These are phyloP conservation scores for Kurtzmaniella quercitrusa DNA, from an alignment of 1,139 yeast genomes.

Conservation along the genomic window DNA sequence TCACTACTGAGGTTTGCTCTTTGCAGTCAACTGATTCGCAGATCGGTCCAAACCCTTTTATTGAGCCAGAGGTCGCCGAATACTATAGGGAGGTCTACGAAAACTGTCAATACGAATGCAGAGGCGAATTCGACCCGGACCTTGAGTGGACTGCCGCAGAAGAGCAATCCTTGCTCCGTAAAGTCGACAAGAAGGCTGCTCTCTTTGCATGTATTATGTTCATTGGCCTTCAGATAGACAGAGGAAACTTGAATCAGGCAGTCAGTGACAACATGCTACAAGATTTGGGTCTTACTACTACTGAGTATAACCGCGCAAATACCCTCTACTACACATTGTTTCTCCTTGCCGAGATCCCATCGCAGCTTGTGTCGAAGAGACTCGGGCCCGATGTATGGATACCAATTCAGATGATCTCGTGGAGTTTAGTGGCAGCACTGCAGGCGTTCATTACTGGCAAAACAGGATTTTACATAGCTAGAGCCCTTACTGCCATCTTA, in stretches of 20 bases:
- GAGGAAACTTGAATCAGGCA: conserved; percentile 49
- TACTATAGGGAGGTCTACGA: conserved; percentile 40
- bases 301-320: conserved; percentile 46
- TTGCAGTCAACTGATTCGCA: conserved; percentile 2
- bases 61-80: conserved; percentile 38
- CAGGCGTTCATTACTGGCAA: conserved; percentile 38
- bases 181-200: conserved; percentile 43
- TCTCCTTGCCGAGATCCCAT: conserved; percentile 50
- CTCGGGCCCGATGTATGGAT: conserved; percentile 53
- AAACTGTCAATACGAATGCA: conserved; percentile 39
- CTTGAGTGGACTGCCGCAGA: conserved; percentile 43
- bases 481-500: conserved; percentile 45
- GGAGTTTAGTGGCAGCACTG: conserved; percentile 48
- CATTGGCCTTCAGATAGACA: conserved; percentile 47
- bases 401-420: conserved; percentile 45
- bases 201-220: conserved; percentile 48
- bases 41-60: conserved; percentile 13
- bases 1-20: conserved; percentile 1
- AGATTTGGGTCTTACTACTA: conserved; percentile 40
- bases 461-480: conserved; percentile 32
- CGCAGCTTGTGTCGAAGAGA: conserved; percentile 48
- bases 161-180: conserved; percentile 35
- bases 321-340: conserved; percentile 43
- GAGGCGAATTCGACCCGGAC: conserved; percentile 40
- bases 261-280: conserved; percentile 43